Base-by-base conservation (phyloP, 2,329 filamentous ascomycete species). In the Colletotrichum tamarilloi region DNA sequence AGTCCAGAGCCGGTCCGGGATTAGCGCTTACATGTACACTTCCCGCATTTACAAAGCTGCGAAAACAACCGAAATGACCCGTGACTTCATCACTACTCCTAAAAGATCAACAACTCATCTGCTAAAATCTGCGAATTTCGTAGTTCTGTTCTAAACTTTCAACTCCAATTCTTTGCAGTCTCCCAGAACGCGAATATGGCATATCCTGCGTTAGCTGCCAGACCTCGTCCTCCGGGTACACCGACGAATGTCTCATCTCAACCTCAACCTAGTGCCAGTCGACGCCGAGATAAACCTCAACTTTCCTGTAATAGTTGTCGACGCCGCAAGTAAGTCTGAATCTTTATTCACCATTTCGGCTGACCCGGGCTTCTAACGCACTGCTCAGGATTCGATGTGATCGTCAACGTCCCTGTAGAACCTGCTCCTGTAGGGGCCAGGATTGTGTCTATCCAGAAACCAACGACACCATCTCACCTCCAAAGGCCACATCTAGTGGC, bases 241-340 rank as follows among this genome's bases (percentile, higher is more conserved):
- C n/a, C 12, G 2, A 16, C 2, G 35, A n/a, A 62, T 3, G 11
- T n/a, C 2, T 16, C 9, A 1, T 38, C 9, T 19, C 38, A 30
- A 16, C 3, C 55, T 5, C 35, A 49, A 14, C 66, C 52, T 1
- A 62, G 8, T 11, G 26, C 76, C 8, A 78, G 77, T 26, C 26
- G 26, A 26, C 78, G 79, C 2, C 77, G 82, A 32, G 80, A 83
- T 19, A 81, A 81, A 58, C 78, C 76, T 2, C 79, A 81, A 65
- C 76, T 83, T 11, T 82, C 81, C 1, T 84, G 82, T 67, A 80
- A 79, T 38, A 73, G 77, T 5, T 84, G 82, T 67, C 75, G 82
- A 16, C 76, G 77, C 26, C 78, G 82, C 38, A 84, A 83, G 82
- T 83, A 76, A 76, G 77, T 12, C 4, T 8, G 11, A 19, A 38